phyloP scores from a whole-genome alignment of 257 asterid genomes.

The Echium plantagineum region DNA sequence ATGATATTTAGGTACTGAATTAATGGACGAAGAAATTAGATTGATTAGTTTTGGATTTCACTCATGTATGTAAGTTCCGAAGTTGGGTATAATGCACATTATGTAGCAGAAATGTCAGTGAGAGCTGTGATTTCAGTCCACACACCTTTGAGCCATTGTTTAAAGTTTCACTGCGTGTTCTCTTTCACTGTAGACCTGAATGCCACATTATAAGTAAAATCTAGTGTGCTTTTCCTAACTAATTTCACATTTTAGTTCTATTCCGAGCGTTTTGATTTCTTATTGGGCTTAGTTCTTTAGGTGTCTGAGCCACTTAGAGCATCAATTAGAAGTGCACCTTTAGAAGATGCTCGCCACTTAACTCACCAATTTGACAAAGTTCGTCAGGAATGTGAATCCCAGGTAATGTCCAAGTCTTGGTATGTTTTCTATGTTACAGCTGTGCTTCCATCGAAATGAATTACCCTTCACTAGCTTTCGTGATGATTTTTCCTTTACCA shows the following conservation, averaged over 20 bases:
- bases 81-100: background rate
- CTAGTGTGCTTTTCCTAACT: background rate
- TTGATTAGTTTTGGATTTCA: no score
- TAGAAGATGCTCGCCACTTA: constrained; percentile 95
- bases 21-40: background rate
- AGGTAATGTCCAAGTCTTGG: constrained; percentile 35
- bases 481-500: constrained; percentile 6
- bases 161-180: background rate
- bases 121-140: background rate
- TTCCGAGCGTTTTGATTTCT: constrained; percentile 1
- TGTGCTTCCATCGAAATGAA: background rate
- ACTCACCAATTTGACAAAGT: constrained; percentile 69
- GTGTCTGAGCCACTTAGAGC: constrained; percentile 77
- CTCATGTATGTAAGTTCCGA: background rate
- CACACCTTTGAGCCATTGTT: background rate
- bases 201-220: background rate
- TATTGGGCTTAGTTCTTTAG: constrained; percentile 21
- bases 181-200: background rate
- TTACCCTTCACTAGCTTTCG: background rate
- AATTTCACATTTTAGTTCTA: background rate
- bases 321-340: constrained; percentile 64
- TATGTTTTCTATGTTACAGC: background rate
- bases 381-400: constrained; percentile 80
- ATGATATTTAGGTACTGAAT: background rate
- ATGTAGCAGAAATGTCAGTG: background rate